These are phyloP conservation scores for Lasiodiplodia hormozganensis DNA, from an alignment of 2,329 filamentous ascomycete species.

Conservation along the genomic window DNA sequence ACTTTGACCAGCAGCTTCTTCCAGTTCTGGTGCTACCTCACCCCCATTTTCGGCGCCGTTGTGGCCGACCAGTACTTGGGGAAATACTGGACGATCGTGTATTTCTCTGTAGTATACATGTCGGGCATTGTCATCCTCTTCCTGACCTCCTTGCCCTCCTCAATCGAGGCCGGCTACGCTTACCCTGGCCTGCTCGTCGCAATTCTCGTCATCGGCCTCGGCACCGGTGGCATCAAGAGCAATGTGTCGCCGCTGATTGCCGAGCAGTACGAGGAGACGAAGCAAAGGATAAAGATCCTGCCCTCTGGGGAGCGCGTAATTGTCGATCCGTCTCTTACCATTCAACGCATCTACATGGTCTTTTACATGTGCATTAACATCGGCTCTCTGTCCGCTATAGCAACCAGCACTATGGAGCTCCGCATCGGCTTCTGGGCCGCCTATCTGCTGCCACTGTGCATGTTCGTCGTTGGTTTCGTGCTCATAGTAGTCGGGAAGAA, in stretches of 20 bases:
- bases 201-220: constrained; percentile 73
- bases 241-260: constrained; percentile 67
- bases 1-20: constrained; percentile 57
- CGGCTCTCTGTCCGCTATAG: constrained; percentile 71
- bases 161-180: constrained; percentile 66
- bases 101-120: constrained; percentile 69
- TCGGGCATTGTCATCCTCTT: constrained; percentile 72
- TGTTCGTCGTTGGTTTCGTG: constrained; percentile 68
- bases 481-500: constrained; percentile 53
- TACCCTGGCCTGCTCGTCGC: constrained; percentile 70
- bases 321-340: constrained; percentile 48
- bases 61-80: constrained; percentile 73
- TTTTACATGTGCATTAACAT: constrained; percentile 75
- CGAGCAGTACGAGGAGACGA: constrained; percentile 54
- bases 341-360: constrained; percentile 57
- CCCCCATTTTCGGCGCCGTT: constrained; percentile 56
- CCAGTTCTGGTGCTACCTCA: constrained; percentile 58
- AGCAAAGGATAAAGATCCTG: constrained; percentile 48
- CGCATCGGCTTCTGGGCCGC: constrained; percentile 72
- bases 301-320: constrained; percentile 45
- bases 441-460: constrained; percentile 66
- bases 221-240: constrained; percentile 82
- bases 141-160: constrained; percentile 67
- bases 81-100: constrained; percentile 73
- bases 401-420: constrained; percentile 72